Conservation (phyloP, 306 rosid species). For the Citrullus amarus region DNA sequence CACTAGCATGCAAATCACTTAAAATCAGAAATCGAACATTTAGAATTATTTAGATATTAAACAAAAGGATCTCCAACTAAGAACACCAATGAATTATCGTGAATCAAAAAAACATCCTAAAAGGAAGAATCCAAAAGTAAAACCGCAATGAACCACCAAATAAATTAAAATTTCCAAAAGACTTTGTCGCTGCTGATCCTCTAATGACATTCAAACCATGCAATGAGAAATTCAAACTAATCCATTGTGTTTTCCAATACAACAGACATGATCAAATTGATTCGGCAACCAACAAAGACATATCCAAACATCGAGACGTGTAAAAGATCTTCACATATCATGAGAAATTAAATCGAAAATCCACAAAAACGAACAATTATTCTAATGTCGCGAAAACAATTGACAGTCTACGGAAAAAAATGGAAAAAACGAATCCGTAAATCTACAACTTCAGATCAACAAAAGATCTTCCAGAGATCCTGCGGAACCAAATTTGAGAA, state of each 20-base stretch:
- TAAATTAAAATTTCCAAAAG: neutral
- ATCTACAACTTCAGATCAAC: neutral
- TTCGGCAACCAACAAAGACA: neutral
- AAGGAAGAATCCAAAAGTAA: neutral
- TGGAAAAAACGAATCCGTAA: neutral
- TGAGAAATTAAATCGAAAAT: neutral
- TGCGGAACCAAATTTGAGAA: neutral
- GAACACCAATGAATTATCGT: neutral
- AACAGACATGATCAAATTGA: neutral
- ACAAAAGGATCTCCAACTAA: neutral
- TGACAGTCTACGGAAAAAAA: neutral
- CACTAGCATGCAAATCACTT: neutral
- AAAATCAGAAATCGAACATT: neutral
- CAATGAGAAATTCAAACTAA: neutral
- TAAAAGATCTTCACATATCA: neutral
- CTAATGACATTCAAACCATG: neutral
- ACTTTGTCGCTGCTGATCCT: neutral
- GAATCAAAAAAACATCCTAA: neutral
- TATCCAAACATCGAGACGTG: neutral
- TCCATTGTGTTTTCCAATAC: neutral
- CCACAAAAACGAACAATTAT: neutral
- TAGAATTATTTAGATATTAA: neutral
- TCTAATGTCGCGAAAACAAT: neutral
- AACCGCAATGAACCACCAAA: neutral
- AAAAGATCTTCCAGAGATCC: slow-evolving; percentile 1